These are phyloP conservation scores for Komagataella ulmi DNA, from an alignment of 805 yeast genomes.

Conservation along the genomic window DNA sequence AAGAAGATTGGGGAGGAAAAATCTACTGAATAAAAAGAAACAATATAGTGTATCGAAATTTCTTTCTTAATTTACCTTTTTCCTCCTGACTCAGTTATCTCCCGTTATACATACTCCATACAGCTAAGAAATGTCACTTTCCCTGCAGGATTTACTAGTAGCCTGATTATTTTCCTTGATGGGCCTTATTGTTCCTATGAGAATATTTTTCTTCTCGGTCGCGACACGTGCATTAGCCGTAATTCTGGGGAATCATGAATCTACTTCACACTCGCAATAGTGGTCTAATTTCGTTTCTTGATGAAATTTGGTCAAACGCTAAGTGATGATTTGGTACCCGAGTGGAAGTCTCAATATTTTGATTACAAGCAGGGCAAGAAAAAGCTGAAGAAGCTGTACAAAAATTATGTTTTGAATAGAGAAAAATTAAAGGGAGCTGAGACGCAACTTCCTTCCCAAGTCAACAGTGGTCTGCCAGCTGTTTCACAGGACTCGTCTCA, in stretches of 20 bases:
- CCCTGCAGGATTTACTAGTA: not conserved
- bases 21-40: not conserved
- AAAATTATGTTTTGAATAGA: not conserved
- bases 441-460: not conserved
- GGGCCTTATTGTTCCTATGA: not conserved
- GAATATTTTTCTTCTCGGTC: not conserved
- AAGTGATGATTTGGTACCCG: constrained; percentile 64
- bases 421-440: not conserved
- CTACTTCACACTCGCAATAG: not conserved
- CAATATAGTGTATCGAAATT: not conserved
- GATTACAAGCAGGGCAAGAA: constrained; percentile 45
- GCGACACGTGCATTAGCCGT: not conserved
- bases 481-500: not conserved
- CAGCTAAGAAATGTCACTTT: not conserved
- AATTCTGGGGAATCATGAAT: not conserved
- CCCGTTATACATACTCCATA: not conserved
- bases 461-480: not conserved
- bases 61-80: not conserved
- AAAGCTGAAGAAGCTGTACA: constrained; percentile 17
- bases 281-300: not conserved
- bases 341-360: constrained; percentile 76
- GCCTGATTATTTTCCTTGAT: not conserved
- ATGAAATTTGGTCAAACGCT: constrained; percentile 66
- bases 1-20: not conserved
- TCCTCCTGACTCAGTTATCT: not conserved